Conservation (phyloP, 2,329 filamentous ascomycete species). For the Fusarium sp. region DNA sequence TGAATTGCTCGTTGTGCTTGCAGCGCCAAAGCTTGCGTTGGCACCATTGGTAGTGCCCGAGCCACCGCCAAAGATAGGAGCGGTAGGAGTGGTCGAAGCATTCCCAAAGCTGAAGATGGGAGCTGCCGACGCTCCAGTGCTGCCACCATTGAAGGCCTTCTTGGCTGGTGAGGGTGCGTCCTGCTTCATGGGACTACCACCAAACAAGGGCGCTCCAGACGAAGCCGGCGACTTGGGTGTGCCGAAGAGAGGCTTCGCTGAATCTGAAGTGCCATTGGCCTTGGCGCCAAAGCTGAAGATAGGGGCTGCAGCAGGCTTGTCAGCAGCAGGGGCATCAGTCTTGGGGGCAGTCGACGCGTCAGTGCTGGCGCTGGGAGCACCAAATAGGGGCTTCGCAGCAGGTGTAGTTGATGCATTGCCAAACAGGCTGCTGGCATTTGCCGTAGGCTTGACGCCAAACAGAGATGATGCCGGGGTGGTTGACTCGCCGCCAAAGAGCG, state of each 20-base stretch:
- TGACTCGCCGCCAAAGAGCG: conserved; percentile 45
- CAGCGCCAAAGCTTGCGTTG: conserved; percentile 52
- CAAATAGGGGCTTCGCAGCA: conserved; percentile 44
- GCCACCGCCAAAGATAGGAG: conserved; percentile 49
- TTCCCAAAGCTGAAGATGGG: conserved; percentile 51
- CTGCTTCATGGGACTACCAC: conserved; percentile 57
- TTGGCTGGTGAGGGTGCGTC: conserved; percentile 53
- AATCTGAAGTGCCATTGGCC: conserved; percentile 41
- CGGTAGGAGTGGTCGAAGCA: conserved; percentile 27
- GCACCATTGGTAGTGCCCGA: conserved; percentile 35
- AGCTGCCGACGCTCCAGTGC: conserved; percentile 35
- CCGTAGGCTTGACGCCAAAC: conserved; percentile 42
- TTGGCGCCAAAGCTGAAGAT: conserved; percentile 50
- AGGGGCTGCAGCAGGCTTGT: conserved; percentile 41
- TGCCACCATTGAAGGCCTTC: conserved; percentile 46
- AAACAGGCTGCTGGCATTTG: conserved; percentile 45
- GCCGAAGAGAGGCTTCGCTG: conserved; percentile 53
- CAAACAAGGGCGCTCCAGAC: conserved; percentile 49
- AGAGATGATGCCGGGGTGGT: conserved; percentile 27
- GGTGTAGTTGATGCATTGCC: conserved; percentile 40
- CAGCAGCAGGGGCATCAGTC: conserved; percentile 32
- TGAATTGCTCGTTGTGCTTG: conserved; percentile 37
- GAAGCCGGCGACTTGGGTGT: conserved; percentile 48
- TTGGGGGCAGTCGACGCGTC: conserved; percentile 33
- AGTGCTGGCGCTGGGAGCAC: conserved; percentile 27